Evolutionary conservation across 2,329 filamentous ascomycete species (phyloP).

Genomic region (Alternaria sp.): DNA sequence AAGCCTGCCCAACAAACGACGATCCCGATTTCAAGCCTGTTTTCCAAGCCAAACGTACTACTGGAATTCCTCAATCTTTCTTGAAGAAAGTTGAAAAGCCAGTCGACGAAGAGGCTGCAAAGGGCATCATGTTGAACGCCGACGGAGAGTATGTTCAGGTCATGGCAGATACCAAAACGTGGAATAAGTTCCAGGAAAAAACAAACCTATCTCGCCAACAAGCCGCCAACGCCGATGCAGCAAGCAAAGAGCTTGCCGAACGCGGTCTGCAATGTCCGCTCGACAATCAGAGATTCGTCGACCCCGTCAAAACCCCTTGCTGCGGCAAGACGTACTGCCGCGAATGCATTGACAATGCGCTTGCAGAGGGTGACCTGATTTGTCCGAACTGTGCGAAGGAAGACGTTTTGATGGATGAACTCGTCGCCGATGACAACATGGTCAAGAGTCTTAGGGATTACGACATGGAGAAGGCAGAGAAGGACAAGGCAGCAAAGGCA

Average conservation of each 20-base stretch:
- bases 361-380: constrained; percentile 97
- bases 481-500: constrained; percentile 48
- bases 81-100: constrained; percentile 95
- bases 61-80: constrained; percentile 94
- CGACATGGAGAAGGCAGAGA: constrained; percentile 58
- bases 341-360: constrained; percentile 98
- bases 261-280: constrained; percentile 90
- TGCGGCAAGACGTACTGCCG: constrained; percentile 98
- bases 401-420: constrained; percentile 90
- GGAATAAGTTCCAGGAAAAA: constrained; percentile 97
- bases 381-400: constrained; percentile 92
- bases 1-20: constrained; percentile 97
- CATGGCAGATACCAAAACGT: constrained; percentile 91
- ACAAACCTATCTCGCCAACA: constrained; percentile 84
- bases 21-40: constrained; percentile 95
- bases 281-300: constrained; percentile 97
- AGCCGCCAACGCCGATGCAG: constrained; percentile 76
- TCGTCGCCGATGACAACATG: constrained; percentile 75
- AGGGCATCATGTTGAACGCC: constrained; percentile 95
- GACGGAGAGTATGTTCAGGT: constrained; percentile 98
- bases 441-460: constrained; percentile 80
- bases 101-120: constrained; percentile 80
- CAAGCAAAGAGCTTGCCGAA: constrained; percentile 86
- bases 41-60: constrained; percentile 92
- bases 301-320: constrained; percentile 98